Evolutionary conservation across 2,329 filamentous ascomycete species (phyloP).

Genomic region (Oidium heveae): DNA sequence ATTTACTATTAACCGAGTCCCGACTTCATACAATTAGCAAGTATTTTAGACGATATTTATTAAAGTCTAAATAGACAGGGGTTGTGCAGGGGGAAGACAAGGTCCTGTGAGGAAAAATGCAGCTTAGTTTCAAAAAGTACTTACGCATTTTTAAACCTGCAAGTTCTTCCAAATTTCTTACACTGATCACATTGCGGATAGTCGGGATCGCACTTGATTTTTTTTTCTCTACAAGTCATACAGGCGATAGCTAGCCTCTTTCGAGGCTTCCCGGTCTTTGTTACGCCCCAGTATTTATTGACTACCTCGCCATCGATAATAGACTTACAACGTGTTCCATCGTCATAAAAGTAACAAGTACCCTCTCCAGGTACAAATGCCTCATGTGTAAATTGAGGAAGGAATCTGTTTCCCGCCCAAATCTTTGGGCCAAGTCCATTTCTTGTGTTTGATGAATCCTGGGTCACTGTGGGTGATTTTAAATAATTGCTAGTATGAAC

Average conservation of each 20-base stretch:
- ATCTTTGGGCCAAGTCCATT: slow-evolving; percentile 41
- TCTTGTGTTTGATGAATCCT: slow-evolving; percentile 18
- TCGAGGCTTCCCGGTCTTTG: slow-evolving; percentile 78
- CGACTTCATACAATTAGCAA: no score
- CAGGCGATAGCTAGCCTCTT: slow-evolving; percentile 85
- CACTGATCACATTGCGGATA: slow-evolving; percentile 74
- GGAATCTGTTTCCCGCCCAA: slow-evolving; percentile 41
- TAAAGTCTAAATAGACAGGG: no score
- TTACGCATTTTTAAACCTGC: slow-evolving; percentile 70
- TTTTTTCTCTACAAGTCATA: slow-evolving; percentile 82
- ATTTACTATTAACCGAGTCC: no score
- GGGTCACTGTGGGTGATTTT: slow-evolving; percentile 5
- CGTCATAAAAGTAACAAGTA: slow-evolving; percentile 65
- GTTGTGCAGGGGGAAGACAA: no score
- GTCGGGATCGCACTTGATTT: slow-evolving; percentile 88
- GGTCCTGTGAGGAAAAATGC: no score
- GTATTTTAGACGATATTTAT: no score
- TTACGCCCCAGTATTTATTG: slow-evolving; percentile 81
- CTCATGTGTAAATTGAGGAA: slow-evolving; percentile 37
- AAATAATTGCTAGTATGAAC: neutral
- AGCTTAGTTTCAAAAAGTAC: slow-evolving; percentile 15
- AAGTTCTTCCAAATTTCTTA: slow-evolving; percentile 67
- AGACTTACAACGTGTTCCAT: slow-evolving; percentile 59
- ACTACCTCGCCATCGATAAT: slow-evolving; percentile 67
- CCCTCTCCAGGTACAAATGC: slow-evolving; percentile 54